A percentile compares a stretch with the other conserved stretches of the same genome.
These are phyloP conservation scores for Saccharomycopsis javanensis DNA, from an alignment of 805 yeast genomes.

Conservation along the genomic window DNA sequence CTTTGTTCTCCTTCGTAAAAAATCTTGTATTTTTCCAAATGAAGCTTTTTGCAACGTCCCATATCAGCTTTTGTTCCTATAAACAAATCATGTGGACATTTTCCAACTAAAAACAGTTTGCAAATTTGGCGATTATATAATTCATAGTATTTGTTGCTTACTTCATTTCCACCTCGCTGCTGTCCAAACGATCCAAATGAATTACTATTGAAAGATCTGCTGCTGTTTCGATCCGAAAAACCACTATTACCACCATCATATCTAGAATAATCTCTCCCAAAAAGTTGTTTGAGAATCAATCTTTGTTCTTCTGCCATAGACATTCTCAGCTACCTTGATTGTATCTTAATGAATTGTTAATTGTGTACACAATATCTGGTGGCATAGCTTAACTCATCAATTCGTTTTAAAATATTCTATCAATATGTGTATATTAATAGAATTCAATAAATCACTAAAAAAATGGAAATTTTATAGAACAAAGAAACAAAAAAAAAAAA, in stretches of 20 bases:
- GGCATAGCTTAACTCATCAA: too few species aligned
- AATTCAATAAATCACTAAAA: too few species aligned
- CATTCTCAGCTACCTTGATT: too few species aligned
- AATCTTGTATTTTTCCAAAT: slow-evolving; percentile 61
- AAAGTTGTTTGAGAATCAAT: slow-evolving; percentile 14
- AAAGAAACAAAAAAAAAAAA: too few species aligned
- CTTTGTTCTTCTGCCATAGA: slow-evolving; percentile 19
- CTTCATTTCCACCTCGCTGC: background rate
- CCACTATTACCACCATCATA: background rate
- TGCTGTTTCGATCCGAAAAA: background rate
- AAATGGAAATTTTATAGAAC: too few species aligned
- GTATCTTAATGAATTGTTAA: too few species aligned
- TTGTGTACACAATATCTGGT: too few species aligned
- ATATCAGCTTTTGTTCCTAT: slow-evolving; percentile 72
- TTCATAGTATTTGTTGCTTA: background rate
- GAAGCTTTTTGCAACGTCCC: slow-evolving; percentile 72
- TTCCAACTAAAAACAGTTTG: slow-evolving; percentile 72
- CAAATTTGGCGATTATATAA: slow-evolving; percentile 56
- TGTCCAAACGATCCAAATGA: background rate
- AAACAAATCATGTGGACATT: slow-evolving; percentile 79
- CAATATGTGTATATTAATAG: too few species aligned
- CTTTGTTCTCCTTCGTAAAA: slow-evolving; percentile 48
- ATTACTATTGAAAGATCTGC: background rate
- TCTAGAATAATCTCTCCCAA: slow-evolving; percentile 16
- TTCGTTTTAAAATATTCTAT: too few species aligned